Conservation (phyloP, 176 grass and related monocot genomes). For the Pontederia paniculata region DNA sequence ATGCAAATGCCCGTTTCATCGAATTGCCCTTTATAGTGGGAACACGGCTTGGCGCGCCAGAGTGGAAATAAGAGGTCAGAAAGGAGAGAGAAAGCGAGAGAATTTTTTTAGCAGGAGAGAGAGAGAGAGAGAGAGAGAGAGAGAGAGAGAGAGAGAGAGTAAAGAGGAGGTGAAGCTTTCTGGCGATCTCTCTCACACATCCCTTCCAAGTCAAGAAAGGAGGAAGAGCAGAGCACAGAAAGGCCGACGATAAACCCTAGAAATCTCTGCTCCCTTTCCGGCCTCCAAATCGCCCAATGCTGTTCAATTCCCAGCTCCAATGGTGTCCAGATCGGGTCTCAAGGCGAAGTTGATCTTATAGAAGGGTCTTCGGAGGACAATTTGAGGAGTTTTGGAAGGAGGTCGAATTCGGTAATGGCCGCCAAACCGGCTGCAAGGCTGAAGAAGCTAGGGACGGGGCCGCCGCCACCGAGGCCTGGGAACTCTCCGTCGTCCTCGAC, state of each 20-base stretch:
- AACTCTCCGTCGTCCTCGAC: constrained; percentile 77
- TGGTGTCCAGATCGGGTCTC: constrained; percentile 26
- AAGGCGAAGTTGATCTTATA: background rate
- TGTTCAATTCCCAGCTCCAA: constrained; percentile 28
- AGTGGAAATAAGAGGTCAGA: background rate
- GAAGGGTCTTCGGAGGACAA: background rate
- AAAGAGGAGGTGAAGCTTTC: constrained; percentile 17
- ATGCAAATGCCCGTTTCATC: background rate
- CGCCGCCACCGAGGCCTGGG: constrained; percentile 19
- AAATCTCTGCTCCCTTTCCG: constrained; percentile 8
- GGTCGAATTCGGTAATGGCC: constrained; percentile 6
- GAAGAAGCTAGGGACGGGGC: constrained; percentile 29
- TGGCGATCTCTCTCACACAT: constrained; percentile 19
- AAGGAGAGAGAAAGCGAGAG: background rate
- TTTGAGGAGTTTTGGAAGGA: background rate
- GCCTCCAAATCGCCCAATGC: constrained; percentile 28
- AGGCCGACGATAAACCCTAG: constrained; percentile 5
- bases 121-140: background rate
- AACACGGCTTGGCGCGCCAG: background rate
- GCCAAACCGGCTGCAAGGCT: constrained; percentile 27
- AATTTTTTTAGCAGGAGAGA: background rate
- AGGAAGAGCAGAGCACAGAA: constrained; percentile 3
- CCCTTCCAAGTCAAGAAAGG: constrained; percentile 71
- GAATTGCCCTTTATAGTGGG: background rate
- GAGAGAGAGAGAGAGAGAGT: constrained; percentile 3